Percentiles rank a stretch among this genome's conserved stretches.
Conservation (phyloP, 768 basidiomycete species). For the Auricularia sp. region DNA sequence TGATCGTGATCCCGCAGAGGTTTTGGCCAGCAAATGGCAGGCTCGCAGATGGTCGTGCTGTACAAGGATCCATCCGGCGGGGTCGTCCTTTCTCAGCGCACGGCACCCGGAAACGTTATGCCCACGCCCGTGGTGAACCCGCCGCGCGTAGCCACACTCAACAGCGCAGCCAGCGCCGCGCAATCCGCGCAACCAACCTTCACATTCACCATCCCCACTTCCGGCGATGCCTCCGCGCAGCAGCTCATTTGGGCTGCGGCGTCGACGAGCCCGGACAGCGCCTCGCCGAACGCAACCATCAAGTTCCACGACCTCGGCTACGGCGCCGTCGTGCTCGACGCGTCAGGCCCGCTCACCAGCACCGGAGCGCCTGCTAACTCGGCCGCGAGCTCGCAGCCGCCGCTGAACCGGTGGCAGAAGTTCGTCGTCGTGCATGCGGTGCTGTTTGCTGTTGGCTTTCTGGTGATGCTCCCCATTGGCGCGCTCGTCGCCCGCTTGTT, state of each 20-base stretch:
- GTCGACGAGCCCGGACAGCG: slow-evolving; percentile 11
- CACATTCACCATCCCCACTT: not conserved
- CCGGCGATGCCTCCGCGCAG: not conserved
- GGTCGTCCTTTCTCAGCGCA: slow-evolving; percentile 45
- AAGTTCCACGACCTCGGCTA: slow-evolving; percentile 6
- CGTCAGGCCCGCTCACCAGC: not conserved
- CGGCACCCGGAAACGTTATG: slow-evolving; percentile 40
- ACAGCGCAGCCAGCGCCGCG: slow-evolving; percentile 6
- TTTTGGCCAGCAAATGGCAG: not conserved
- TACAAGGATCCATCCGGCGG: not conserved
- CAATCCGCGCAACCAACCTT: not conserved
- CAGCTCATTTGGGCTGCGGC: slow-evolving; percentile 13
- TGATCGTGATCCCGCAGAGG: not conserved
- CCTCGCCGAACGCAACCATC: slow-evolving; percentile 6
- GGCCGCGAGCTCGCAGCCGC: slow-evolving; percentile 9
- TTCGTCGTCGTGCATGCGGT: slow-evolving; percentile 47
- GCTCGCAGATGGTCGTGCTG: not conserved
- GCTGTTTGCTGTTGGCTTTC: slow-evolving; percentile 39
- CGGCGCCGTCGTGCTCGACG: slow-evolving; percentile 3
- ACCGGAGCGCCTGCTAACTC: not conserved
- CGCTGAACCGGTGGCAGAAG: slow-evolving; percentile 38
- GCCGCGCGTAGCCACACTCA: slow-evolving; percentile 38
- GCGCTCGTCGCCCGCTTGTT: slow-evolving; percentile 45
- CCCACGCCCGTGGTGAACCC: slow-evolving; percentile 47
- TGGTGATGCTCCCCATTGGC: slow-evolving; percentile 44